phyloP scores from a whole-genome alignment of 768 basidiomycete genomes.

The Mycena polygramma region DNA sequence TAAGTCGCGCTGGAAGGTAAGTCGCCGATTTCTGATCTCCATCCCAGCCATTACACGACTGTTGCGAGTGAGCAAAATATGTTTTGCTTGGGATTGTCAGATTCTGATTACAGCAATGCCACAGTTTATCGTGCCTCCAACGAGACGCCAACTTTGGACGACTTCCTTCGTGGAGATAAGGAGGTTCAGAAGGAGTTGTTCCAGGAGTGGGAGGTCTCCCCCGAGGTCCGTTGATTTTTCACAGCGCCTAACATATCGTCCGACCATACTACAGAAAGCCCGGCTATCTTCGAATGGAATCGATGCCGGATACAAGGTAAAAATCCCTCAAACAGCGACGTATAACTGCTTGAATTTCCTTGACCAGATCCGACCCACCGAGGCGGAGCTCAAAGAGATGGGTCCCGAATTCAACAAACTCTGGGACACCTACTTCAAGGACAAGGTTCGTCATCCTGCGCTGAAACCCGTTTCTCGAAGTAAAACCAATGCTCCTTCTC shows the following conservation, averaged over 20 bases:
- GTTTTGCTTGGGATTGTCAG: not conserved
- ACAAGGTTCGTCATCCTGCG: slow-evolving; percentile 53
- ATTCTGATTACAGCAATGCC: slow-evolving; percentile 16
- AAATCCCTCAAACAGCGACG: not conserved
- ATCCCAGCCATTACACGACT: slow-evolving; percentile 71
- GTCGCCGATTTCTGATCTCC: not conserved
- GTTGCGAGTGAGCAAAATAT: slow-evolving; percentile 60
- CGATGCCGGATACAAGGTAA: slow-evolving; percentile 81
- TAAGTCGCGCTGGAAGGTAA: slow-evolving; percentile 6
- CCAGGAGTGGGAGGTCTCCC: slow-evolving; percentile 38
- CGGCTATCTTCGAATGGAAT: slow-evolving; percentile 78
- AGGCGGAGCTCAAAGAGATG: slow-evolving; percentile 80
- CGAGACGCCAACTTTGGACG: slow-evolving; percentile 72
- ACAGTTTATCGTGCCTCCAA: slow-evolving; percentile 77
- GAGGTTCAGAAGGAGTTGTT: slow-evolving; percentile 64
- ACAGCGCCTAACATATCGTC: not conserved
- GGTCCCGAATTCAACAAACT: slow-evolving; percentile 81
- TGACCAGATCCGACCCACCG: slow-evolving; percentile 73
- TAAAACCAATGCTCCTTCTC: not conserved
- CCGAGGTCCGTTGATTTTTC: slow-evolving; percentile 48
- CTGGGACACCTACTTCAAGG: slow-evolving; percentile 80
- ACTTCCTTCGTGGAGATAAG: slow-evolving; percentile 78
- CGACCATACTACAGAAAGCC: slow-evolving; percentile 66
- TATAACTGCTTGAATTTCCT: not conserved
- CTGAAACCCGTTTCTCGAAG: not conserved